These are phyloP conservation scores for Uncinocarpus reesii DNA, from an alignment of 2,329 filamentous ascomycete genomes.

Conservation along the genomic window DNA sequence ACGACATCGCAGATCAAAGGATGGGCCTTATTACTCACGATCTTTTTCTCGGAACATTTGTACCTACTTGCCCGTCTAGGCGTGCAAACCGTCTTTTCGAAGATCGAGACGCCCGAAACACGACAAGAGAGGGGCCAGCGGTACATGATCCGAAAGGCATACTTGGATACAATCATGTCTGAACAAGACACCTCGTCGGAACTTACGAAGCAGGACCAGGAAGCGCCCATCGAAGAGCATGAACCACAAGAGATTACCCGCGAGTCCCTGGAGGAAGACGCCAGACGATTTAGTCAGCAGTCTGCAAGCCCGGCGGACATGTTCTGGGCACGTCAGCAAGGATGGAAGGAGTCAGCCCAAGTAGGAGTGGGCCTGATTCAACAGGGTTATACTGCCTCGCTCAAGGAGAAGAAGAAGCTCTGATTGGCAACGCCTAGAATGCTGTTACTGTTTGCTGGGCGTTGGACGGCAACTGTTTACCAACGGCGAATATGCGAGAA, in stretches of 20 bases:
- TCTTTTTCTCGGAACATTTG: conserved; percentile 79
- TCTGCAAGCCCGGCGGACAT: conserved; percentile 26
- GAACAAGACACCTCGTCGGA: background rate
- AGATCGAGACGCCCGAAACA: conserved; percentile 74
- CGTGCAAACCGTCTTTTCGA: conserved; percentile 62
- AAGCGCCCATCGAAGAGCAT: background rate
- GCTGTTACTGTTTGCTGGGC: background rate
- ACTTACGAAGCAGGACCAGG: background rate
- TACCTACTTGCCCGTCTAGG: conserved; percentile 69
- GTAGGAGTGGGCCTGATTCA: conserved; percentile 35
- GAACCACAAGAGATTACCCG: conserved; percentile 24
- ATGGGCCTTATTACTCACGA: conserved; percentile 70
- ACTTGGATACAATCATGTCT: conserved; percentile 45
- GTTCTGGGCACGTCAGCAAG: conserved; percentile 38
- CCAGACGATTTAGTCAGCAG: conserved; percentile 27
- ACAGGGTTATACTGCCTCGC: conserved; percentile 18
- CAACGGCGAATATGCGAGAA: no score
- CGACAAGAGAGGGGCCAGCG: conserved; percentile 76
- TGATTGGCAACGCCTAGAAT: conserved; percentile 13
- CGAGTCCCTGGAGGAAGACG: conserved; percentile 36
- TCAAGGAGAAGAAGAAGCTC: conserved; percentile 29
- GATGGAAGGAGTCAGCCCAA: conserved; percentile 35
- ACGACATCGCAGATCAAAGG: conserved; percentile 54
- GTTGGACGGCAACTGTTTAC: no score
- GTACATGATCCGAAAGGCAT: conserved; percentile 67